A percentile compares a stretch with the other conserved stretches of the same genome.
Evolutionary conservation across 345 rosid species (phyloP).

Genomic region (Eutrema heterophyllum): DNA sequence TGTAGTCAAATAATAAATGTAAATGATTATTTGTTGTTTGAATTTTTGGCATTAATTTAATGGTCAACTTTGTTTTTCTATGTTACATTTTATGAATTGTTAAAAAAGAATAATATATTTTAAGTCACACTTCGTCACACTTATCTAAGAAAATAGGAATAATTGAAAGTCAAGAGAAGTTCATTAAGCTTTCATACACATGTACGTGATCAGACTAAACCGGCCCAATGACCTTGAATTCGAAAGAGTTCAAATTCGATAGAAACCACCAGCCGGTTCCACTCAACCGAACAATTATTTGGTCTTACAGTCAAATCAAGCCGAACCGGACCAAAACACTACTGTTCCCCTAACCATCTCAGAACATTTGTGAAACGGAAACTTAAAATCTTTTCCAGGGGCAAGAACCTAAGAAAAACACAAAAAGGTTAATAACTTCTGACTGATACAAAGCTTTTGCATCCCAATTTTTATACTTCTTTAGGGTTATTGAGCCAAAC

Average conservation of each 20-base stretch:
- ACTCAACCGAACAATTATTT: background rate
- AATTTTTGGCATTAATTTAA: background rate
- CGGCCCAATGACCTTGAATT: background rate
- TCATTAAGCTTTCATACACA: background rate
- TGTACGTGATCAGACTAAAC: background rate
- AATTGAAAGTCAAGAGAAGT: background rate
- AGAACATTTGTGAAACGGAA: background rate
- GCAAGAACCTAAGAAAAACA: background rate
- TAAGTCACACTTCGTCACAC: background rate
- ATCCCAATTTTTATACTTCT: background rate
- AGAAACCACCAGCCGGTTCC: background rate
- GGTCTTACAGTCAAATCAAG: background rate
- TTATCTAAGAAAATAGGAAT: background rate
- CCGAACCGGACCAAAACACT: background rate
- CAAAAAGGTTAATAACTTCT: background rate
- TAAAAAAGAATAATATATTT: background rate
- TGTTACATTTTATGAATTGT: background rate
- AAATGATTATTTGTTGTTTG: background rate
- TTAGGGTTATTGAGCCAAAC: background rate
- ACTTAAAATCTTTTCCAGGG: background rate
- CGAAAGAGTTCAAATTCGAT: slow-evolving; percentile 2
- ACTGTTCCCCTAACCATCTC: background rate
- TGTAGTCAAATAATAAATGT: background rate
- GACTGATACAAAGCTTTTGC: background rate
- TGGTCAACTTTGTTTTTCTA: background rate